phyloP scores from a whole-genome alignment of 768 basidiomycete genomes.

The Serpula lacrymans region DNA sequence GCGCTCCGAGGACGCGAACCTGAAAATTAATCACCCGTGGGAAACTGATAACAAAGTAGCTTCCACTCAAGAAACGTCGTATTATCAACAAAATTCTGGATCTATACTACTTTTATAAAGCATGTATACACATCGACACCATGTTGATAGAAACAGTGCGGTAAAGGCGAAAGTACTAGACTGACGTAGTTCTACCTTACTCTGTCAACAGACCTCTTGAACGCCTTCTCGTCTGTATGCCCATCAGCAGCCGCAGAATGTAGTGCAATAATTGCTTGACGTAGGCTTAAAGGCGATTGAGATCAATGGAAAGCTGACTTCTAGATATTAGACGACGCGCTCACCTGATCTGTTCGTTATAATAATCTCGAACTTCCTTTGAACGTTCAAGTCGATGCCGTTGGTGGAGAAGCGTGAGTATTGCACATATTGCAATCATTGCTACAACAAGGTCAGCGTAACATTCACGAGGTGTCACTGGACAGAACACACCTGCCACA shows the following conservation, averaged over 20 bases:
- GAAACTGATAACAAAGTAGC: no score
- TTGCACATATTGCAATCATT: conserved; percentile 33
- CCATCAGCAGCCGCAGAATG: conserved; percentile 28
- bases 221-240: no score
- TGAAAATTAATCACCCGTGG: no score
- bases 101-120: no score
- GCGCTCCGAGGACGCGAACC: no score
- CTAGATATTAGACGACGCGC: conserved; percentile 4
- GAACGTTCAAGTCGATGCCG: conserved; percentile 36
- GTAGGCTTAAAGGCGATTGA: conserved; percentile 21
- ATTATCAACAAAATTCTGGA: no score
- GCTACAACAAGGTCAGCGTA: conserved; percentile 19
- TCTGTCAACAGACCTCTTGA: no score
- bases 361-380: conserved; percentile 45
- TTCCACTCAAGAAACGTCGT: no score
- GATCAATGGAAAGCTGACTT: neutral
- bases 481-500: conserved; percentile 31
- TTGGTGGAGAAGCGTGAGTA: conserved; percentile 40
- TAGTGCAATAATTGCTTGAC: conserved; percentile 33
- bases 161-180: no score
- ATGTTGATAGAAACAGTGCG: no score
- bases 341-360: conserved; percentile 44
- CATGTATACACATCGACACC: no score
- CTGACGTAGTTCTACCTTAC: no score
- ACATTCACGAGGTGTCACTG: neutral